Evolutionary conservation across 2,329 filamentous ascomycete genomes (phyloP).

Genomic region (Zopfia rhizophila): DNA sequence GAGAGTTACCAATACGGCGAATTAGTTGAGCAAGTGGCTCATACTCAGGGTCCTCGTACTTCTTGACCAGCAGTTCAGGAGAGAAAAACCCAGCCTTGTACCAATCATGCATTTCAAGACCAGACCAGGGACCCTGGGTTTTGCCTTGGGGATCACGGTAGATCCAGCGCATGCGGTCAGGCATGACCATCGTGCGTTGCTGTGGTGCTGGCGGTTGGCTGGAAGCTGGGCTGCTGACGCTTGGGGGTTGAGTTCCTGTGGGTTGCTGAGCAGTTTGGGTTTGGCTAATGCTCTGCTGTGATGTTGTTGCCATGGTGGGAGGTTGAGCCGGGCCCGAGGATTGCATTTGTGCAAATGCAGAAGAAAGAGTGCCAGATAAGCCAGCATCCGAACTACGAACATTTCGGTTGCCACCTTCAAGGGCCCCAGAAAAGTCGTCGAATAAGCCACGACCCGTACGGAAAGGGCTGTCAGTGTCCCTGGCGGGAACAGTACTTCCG

Average conservation of each 20-base stretch:
- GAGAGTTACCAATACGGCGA: slow-evolving; percentile 92
- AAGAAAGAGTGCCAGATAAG: slow-evolving; percentile 33
- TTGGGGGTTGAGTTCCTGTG: slow-evolving; percentile 43
- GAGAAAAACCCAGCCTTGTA: slow-evolving; percentile 99
- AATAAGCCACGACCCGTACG: slow-evolving; percentile 50
- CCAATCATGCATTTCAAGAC: slow-evolving; percentile 99
- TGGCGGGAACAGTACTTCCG: slow-evolving; percentile 36
- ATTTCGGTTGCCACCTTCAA: slow-evolving; percentile 26
- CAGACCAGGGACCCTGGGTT: slow-evolving; percentile 93
- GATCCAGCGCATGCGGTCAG: slow-evolving; percentile 98
- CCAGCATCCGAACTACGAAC: slow-evolving; percentile 5
- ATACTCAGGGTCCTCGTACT: slow-evolving; percentile 91
- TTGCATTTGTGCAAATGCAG: slow-evolving; percentile 33
- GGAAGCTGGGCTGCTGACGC: slow-evolving; percentile 63
- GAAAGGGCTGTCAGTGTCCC: slow-evolving; percentile 55
- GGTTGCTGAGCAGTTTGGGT: slow-evolving; percentile 44
- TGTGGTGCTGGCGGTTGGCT: slow-evolving; percentile 75
- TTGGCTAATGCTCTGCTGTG: slow-evolving; percentile 42
- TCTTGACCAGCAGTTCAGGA: slow-evolving; percentile 92
- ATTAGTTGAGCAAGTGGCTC: slow-evolving; percentile 96
- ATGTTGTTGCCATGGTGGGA: slow-evolving; percentile 39
- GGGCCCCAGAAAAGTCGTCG: slow-evolving; percentile 48
- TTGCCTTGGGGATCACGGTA: slow-evolving; percentile 95
- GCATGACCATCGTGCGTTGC: slow-evolving; percentile 96
- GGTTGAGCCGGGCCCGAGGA: slow-evolving; percentile 30